Evolutionary conservation across 371 early-diverging fungal genomes (phyloP).

Genomic region (Apophysomyces trapeziformis): DNA sequence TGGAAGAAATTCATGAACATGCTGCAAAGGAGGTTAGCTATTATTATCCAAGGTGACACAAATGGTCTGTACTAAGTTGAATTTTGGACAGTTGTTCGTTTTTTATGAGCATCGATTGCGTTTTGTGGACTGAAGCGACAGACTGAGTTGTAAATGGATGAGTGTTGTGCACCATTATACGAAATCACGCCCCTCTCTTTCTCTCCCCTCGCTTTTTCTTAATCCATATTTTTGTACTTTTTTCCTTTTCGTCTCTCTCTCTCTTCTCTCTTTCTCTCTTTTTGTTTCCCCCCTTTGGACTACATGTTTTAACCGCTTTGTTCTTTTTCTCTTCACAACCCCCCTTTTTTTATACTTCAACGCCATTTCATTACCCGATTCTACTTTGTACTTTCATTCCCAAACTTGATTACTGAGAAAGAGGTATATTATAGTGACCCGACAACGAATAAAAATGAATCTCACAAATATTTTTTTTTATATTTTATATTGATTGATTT

Average conservation of each 20-base stretch:
- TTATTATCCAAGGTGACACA: slow-evolving; percentile 7
- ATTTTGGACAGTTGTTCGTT: slow-evolving; percentile 10
- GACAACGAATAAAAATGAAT: background rate
- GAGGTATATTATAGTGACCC: background rate
- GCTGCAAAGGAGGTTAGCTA: slow-evolving; percentile 29
- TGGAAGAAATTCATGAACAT: slow-evolving; percentile 33
- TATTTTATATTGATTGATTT: background rate
- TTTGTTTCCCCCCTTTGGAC: slow-evolving; percentile 13
- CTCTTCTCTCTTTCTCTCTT: slow-evolving; percentile 5
- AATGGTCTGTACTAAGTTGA: background rate
- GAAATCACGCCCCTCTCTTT: slow-evolving; percentile 13
- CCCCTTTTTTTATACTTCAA: background rate
- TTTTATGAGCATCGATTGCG: slow-evolving; percentile 17
- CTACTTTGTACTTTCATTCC: slow-evolving; percentile 7
- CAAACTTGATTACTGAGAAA: slow-evolving; percentile 9
- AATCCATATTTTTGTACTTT: slow-evolving; percentile 13
- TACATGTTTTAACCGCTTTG: slow-evolving; percentile 10
- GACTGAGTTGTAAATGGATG: background rate
- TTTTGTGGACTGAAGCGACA: slow-evolving; percentile 12
- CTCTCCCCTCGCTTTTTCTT: slow-evolving; percentile 10
- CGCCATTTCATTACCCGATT: slow-evolving; percentile 1
- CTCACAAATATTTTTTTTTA: background rate
- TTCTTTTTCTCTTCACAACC: slow-evolving; percentile 12
- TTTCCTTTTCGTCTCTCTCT: slow-evolving; percentile 13
- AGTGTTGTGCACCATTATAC: slow-evolving; percentile 12